phyloP scores from a whole-genome alignment of 768 basidiomycete species.

The Phanerodontia chrysosporium region DNA sequence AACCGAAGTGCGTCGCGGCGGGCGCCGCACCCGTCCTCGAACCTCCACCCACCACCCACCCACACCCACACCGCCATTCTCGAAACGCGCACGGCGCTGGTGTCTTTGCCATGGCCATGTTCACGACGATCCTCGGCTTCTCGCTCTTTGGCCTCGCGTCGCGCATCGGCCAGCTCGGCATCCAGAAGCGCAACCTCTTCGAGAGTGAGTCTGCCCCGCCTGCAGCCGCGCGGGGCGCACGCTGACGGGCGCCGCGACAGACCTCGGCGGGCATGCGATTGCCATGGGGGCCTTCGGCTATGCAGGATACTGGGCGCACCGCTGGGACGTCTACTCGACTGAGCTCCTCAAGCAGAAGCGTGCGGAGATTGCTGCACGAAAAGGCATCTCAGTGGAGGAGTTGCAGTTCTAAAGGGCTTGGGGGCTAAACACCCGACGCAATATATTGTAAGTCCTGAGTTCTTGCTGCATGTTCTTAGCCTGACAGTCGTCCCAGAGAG shows the following conservation, averaged over 20 bases:
- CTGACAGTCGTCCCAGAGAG: too few relatives aligned
- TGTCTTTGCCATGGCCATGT: slow-evolving; percentile 52
- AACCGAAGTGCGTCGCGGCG: not conserved
- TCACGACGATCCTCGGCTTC: slow-evolving; percentile 71
- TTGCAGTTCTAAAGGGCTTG: not conserved
- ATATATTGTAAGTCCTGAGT: not conserved
- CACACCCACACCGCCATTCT: not conserved
- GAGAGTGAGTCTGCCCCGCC: slow-evolving; percentile 56
- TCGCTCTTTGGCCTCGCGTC: slow-evolving; percentile 79
- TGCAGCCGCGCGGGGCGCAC: not conserved
- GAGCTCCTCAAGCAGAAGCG: slow-evolving; percentile 63
- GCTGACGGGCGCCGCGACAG: slow-evolving; percentile 32
- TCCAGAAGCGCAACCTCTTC: slow-evolving; percentile 76
- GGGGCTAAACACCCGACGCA: not conserved
- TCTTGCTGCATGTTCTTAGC: not conserved
- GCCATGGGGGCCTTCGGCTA: slow-evolving; percentile 69
- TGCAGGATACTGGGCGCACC: slow-evolving; percentile 70
- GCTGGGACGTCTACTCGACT: slow-evolving; percentile 59
- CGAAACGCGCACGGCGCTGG: not conserved
- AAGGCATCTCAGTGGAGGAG: slow-evolving; percentile 26
- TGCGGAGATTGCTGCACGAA: slow-evolving; percentile 49
- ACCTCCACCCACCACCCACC: not conserved
- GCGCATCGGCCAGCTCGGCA: slow-evolving; percentile 81
- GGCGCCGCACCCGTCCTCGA: not conserved
- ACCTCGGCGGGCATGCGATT: slow-evolving; percentile 66